These are phyloP conservation scores for Globisporangium emineosum DNA, from an alignment of 352 stramenopile genomes.

Conservation along the genomic window DNA sequence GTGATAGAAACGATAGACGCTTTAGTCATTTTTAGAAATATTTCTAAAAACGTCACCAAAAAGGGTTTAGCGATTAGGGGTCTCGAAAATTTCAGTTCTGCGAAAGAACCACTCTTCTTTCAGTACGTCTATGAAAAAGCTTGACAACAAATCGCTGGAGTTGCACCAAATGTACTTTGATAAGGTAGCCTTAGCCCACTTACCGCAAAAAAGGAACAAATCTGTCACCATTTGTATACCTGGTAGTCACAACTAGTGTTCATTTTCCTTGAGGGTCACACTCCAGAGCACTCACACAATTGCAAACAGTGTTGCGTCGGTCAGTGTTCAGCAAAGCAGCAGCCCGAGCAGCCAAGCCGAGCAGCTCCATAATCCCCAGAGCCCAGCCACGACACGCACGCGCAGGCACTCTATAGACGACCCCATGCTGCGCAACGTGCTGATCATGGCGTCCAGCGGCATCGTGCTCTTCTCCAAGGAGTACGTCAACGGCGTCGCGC, in stretches of 20 bases:
- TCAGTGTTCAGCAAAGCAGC: conserved; percentile 6
- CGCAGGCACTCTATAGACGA: neutral
- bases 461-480: conserved; percentile 93
- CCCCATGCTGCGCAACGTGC: conserved; percentile 89
- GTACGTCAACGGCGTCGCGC: conserved; percentile 83
- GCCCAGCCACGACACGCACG: neutral
- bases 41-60: neutral
- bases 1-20: neutral
- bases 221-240: too few relatives aligned
- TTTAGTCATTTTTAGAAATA: too few relatives aligned
- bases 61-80: conserved; percentile 2
- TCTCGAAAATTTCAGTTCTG: conserved; percentile 13
- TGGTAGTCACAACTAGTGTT: too few relatives aligned
- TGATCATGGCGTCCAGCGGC: conserved; percentile 91
- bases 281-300: neutral
- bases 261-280: neutral
- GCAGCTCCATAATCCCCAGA: conserved; percentile 4
- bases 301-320: neutral
- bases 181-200: neutral
- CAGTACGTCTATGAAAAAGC: neutral
- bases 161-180: neutral
- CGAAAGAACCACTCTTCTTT: neutral
- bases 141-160: neutral
- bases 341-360: neutral
- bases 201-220: neutral